phyloP scores from a whole-genome alignment of 2,329 filamentous ascomycete species.

The Colletotrichum sidae region DNA sequence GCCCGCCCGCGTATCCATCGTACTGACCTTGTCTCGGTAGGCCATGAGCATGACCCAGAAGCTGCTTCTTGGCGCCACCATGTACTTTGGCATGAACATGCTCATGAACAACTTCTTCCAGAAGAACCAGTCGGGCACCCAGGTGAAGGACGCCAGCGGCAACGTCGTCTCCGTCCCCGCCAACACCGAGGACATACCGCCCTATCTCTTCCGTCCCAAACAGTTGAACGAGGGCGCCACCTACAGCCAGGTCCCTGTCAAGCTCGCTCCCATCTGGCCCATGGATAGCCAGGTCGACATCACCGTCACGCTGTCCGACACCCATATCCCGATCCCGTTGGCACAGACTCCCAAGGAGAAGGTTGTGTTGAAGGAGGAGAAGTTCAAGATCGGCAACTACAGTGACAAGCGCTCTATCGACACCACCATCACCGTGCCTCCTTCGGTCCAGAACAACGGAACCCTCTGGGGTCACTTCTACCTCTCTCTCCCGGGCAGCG shows the following conservation, averaged over 20 bases:
- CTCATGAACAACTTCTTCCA: conserved; percentile 65
- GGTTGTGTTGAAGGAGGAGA: conserved; percentile 82
- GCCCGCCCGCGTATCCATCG: neutral
- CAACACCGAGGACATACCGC: conserved; percentile 68
- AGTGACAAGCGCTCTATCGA: conserved; percentile 83
- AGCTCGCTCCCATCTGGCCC: conserved; percentile 89
- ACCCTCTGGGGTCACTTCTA: conserved; percentile 97
- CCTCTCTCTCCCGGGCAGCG: conserved; percentile 79
- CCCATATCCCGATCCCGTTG: conserved; percentile 75
- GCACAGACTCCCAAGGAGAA: conserved; percentile 73
- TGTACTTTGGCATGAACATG: conserved; percentile 71
- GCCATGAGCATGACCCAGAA: conserved; percentile 54
- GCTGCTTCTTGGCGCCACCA: conserved; percentile 62
- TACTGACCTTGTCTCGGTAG: conserved; percentile 39
- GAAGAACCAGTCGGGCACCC: conserved; percentile 59
- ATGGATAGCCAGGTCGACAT: conserved; percentile 83
- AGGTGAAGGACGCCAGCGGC: conserved; percentile 63
- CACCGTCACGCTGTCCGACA: conserved; percentile 84
- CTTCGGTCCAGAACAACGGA: conserved; percentile 87
- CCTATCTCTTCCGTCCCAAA: conserved; percentile 74
- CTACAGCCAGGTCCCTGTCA: conserved; percentile 74
- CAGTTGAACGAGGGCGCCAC: conserved; percentile 69
- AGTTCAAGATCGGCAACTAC: conserved; percentile 82
- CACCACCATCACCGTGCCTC: conserved; percentile 81
- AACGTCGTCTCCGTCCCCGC: conserved; percentile 64